Percentiles rank a stretch among this genome's conserved stretches.
phyloP scores from a whole-genome alignment of 768 basidiomycete genomes.

The Phanerochaete carnosa region DNA sequence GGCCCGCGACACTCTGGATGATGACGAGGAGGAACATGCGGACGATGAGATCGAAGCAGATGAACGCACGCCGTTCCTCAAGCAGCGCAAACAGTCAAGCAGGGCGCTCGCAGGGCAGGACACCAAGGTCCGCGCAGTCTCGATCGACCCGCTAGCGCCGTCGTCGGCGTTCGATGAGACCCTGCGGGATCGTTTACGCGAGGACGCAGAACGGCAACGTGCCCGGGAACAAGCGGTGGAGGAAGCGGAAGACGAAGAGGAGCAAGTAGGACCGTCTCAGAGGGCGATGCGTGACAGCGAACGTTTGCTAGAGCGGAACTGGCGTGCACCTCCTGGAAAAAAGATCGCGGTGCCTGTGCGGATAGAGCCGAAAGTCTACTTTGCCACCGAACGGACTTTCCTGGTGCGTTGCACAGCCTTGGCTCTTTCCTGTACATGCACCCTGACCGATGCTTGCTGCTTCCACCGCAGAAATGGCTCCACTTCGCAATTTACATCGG shows the following conservation, averaged over 20 bases:
- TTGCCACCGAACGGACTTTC: conserved; percentile 94
- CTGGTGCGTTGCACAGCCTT: conserved; percentile 51
- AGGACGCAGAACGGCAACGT: conserved; percentile 18
- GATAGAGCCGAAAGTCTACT: conserved; percentile 97
- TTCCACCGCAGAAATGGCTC: conserved; percentile 76
- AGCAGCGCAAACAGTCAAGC: conserved; percentile 16
- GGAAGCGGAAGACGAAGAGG: conserved; percentile 40
- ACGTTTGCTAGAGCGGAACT: conserved; percentile 59
- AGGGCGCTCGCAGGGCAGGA: conserved; percentile 15
- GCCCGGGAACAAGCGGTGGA: conserved; percentile 25
- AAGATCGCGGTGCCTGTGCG: conserved; percentile 91
- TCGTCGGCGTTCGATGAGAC: conserved; percentile 83
- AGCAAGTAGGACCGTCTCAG: conserved; percentile 26
- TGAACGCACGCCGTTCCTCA: conserved; percentile 38
- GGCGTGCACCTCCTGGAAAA: conserved; percentile 83
- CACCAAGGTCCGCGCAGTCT: conserved; percentile 35
- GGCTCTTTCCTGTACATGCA: background rate
- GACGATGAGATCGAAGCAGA: conserved; percentile 26
- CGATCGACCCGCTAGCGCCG: conserved; percentile 85
- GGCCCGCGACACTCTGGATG: conserved; percentile 21
- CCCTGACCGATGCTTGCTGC: background rate
- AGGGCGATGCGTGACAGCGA: conserved; percentile 28
- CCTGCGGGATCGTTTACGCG: conserved; percentile 62
- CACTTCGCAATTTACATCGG: conserved; percentile 85
- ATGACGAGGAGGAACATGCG: conserved; percentile 28